Conservation (phyloP, 179 eudicot genomes). For the Heliamphora pulchella region DNA sequence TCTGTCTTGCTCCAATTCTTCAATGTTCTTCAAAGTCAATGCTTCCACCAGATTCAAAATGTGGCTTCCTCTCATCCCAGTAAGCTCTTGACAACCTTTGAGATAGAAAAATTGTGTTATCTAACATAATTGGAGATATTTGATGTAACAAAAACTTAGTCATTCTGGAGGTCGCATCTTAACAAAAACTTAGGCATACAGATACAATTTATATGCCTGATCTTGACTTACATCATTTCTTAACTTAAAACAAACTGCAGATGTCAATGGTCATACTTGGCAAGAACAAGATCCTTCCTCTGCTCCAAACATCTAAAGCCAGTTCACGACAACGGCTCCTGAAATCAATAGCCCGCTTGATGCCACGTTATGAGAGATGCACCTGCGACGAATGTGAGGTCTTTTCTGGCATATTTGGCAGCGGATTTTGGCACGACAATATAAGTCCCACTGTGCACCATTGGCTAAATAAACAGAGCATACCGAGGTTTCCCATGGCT, state of each 20-base stretch:
- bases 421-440: conserved; percentile 30
- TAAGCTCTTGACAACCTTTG: conserved; percentile 14
- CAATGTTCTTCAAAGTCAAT: conserved; percentile 33
- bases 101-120: neutral
- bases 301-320: conserved; percentile 15
- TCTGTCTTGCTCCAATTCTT: conserved; percentile 31
- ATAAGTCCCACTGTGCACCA: conserved; percentile 23
- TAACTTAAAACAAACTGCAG: conserved; percentile 15
- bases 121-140: neutral
- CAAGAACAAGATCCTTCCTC: conserved; percentile 20
- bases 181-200: neutral
- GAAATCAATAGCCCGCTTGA: conserved; percentile 24
- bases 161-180: no score
- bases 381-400: conserved; percentile 30
- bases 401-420: conserved; percentile 31
- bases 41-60: conserved; percentile 27
- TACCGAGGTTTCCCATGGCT: conserved; percentile 27
- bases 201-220: neutral
- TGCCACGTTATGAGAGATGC: conserved; percentile 34
- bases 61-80: conserved; percentile 37
- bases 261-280: conserved; percentile 29
- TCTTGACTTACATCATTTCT: neutral
- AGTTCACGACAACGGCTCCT: conserved; percentile 23
- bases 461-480: conserved; percentile 32
- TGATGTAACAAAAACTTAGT: neutral